Conservation (phyloP, 2,329 filamentous ascomycete genomes). For the Ophiostoma sp. region DNA sequence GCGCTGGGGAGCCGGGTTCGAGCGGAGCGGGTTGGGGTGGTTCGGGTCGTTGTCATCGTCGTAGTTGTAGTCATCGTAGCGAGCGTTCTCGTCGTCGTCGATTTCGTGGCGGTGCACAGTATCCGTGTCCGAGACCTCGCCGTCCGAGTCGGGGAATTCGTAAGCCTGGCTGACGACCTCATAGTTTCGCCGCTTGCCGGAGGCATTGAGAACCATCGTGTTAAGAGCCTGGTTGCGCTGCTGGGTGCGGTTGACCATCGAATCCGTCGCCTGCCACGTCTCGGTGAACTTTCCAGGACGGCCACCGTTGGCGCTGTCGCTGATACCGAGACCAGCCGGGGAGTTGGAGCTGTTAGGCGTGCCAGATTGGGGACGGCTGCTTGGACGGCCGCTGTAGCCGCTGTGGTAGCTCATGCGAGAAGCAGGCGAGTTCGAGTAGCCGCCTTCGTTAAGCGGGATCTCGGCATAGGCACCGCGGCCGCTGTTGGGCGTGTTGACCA, state of each 20-base stretch:
- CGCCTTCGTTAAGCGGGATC: constrained; percentile 47
- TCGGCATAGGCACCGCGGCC: constrained; percentile 51
- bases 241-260: constrained; percentile 55
- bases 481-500: constrained; percentile 31
- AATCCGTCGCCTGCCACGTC: constrained; percentile 56
- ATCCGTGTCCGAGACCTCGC: constrained; percentile 38
- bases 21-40: constrained; percentile 56
- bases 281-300: constrained; percentile 54
- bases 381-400: constrained; percentile 16
- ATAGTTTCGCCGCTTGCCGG: constrained; percentile 45
- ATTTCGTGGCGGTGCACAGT: constrained; percentile 41
- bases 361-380: constrained; percentile 11
- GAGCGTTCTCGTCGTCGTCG: constrained; percentile 42
- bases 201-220: constrained; percentile 37
- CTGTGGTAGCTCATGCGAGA: constrained; percentile 13
- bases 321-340: neutral
- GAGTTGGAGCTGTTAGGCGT: constrained; percentile 9
- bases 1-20: constrained; percentile 45
- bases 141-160: constrained; percentile 35
- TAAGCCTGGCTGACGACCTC: constrained; percentile 49
- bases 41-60: constrained; percentile 34
- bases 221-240: constrained; percentile 50
- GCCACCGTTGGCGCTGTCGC: constrained; percentile 33
- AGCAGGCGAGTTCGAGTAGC: constrained; percentile 33
- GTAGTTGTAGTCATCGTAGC: constrained; percentile 33